A percentile compares a stretch with the other conserved stretches of the same genome.
Conservation (phyloP, 139 green algal species). For the Closterium sp. region DNA sequence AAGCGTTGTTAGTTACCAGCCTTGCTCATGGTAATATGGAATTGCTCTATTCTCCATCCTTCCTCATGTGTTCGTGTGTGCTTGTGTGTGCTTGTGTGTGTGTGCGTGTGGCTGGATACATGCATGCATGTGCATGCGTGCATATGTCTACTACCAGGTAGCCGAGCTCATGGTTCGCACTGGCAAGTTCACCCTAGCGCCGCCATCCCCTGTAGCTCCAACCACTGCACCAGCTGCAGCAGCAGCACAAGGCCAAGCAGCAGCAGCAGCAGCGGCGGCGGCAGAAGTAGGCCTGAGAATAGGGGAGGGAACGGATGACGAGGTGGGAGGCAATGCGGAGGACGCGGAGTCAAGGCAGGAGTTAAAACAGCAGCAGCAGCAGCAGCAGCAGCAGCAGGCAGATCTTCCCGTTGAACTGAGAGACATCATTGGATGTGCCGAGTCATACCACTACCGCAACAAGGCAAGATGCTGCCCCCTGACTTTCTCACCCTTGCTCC, state of each 20-base stretch:
- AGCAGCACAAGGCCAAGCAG: neutral
- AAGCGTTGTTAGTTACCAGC: no score
- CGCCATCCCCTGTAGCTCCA: neutral
- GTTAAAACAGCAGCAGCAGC: neutral
- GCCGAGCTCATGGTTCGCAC: constrained; percentile 65
- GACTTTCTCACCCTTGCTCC: neutral
- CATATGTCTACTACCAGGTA: neutral
- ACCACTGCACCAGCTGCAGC: neutral
- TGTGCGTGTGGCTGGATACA: no score
- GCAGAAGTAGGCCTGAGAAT: no score
- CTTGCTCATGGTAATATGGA: no score
- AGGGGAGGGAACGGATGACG: no score
- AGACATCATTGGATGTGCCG: constrained; percentile 43
- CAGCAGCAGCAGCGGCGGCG: neutral
- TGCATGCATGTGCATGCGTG: neutral
- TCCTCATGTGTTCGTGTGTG: neutral
- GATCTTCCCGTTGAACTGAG: neutral
- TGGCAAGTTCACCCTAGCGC: constrained; percentile 53
- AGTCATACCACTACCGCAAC: constrained; percentile 72
- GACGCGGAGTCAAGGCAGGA: no score
- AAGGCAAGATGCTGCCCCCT: constrained; percentile 54
- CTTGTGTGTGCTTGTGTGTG: neutral
- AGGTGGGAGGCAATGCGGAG: no score
- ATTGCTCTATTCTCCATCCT: no score
- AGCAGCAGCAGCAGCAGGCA: neutral